Evolutionary conservation across 108 stramenopile species (phyloP).

Genomic region (Cyclotella sp.): DNA sequence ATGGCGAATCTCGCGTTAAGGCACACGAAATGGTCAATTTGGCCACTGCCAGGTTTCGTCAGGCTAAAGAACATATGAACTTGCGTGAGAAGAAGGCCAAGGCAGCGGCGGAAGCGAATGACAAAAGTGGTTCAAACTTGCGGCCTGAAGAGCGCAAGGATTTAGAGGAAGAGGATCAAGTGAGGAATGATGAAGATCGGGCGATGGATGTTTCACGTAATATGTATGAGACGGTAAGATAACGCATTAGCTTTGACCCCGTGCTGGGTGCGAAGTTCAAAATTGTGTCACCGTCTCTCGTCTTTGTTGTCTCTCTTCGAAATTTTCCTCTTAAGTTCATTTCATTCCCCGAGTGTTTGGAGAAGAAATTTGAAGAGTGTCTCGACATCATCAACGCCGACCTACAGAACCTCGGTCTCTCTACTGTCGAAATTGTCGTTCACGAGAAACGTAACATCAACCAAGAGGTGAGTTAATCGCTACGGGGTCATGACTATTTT

Average conservation of each 20-base stretch:
- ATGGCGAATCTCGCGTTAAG: not conserved
- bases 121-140: not conserved
- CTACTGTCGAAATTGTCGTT: constrained; percentile 30
- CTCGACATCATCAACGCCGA: constrained; percentile 23
- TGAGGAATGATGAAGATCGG: constrained; percentile 20
- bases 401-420: constrained; percentile 15
- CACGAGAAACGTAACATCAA: constrained; percentile 39
- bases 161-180: constrained; percentile 9
- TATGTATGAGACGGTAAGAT: constrained; percentile 36
- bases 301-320: not conserved
- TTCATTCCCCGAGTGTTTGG: constrained; percentile 43
- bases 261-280: not conserved
- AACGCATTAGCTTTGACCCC: too few species aligned
- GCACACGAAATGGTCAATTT: constrained; percentile 22
- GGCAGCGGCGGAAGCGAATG: not conserved
- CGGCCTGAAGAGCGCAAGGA: not conserved
- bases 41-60: constrained; percentile 26
- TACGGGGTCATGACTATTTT: not conserved
- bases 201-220: constrained; percentile 30
- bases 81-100: not conserved
- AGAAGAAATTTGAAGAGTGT: constrained; percentile 29
- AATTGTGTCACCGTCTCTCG: not conserved
- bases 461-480: constrained; percentile 15
- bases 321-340: constrained; percentile 7
- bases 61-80: constrained; percentile 22